Base-by-base conservation (phyloP, 148 eudicot genomes). In the Diospyros kaki region DNA sequence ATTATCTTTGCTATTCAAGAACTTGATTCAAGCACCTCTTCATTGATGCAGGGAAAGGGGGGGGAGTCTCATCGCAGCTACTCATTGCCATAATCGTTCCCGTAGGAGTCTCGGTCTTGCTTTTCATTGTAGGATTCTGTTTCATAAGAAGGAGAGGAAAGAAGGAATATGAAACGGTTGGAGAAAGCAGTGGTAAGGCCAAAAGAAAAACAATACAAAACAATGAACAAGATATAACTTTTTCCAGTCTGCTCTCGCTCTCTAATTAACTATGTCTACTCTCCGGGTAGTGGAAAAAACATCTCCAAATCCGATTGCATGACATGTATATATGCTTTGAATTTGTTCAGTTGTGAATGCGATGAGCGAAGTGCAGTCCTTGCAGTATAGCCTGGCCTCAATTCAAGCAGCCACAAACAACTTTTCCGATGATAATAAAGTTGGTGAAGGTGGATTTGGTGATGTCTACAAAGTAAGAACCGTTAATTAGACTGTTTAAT, bases 371-470 rank as follows among this genome's bases (percentile, higher is more conserved):
- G 73, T 55, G 10, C 6, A 70, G 13, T 70, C 73, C 15, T 70
- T 70, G 63, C 73, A 70, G 42, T 70, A 55, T 55, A 50, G 42
- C n/a, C 42, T 70, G 39, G 62, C 14, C 48, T 41, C 50, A 3
- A 42, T 70, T 70, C 6, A 41, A 70, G 48, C 63, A 40, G 73
- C 73, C 73, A 55, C 73, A 40, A 42, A 70, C 15, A 55, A 70
- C 63, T 70, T 70, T n/a, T 70, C 73, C 1, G 74, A 68, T 9
- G 51, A n/a, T 28, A 76, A 76, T 18, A 50, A 48, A 51, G 50
- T 76, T 9, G 79, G 79, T 42, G 67, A 39, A 68, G 79, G 79
- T 60, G 73, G 73, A 58, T 76, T 76, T 60, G 79, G 73, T 56
- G 6, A 6, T 46, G 79, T 76, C 6, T 76, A 68, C 66, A 68